A percentile compares a stretch with the other conserved stretches of the same genome.
These are phyloP conservation scores for Exophiala spinifera DNA, from an alignment of 2,329 filamentous ascomycete genomes.

Conservation along the genomic window DNA sequence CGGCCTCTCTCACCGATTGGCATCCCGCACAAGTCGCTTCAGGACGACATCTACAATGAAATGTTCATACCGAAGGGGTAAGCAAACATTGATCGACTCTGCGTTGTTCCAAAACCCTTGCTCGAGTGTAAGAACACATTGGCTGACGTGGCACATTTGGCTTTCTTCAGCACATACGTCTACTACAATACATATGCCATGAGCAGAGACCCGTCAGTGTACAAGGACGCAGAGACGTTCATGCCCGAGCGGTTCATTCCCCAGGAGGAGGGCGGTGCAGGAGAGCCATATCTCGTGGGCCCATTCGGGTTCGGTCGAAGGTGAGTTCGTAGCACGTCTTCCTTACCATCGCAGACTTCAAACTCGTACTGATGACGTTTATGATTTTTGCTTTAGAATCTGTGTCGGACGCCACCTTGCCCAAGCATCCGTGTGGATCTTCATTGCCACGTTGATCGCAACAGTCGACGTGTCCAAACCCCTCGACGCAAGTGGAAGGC, in stretches of 20 bases:
- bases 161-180: not conserved
- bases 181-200: constrained; percentile 16
- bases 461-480: constrained; percentile 11
- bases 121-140: constrained; percentile 30
- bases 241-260: constrained; percentile 44
- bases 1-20: constrained; percentile 45
- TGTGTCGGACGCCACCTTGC: constrained; percentile 39
- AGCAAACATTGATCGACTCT: constrained; percentile 28
- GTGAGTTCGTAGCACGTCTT: constrained; percentile 30
- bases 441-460: constrained; percentile 50
- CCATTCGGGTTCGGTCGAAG: constrained; percentile 57
- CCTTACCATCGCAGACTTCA: no score
- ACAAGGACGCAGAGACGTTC: constrained; percentile 39
- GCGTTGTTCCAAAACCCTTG: no score
- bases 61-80: constrained; percentile 25
- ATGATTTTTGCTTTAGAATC: constrained; percentile 39
- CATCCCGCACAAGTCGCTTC: constrained; percentile 21
- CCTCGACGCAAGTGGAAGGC: constrained; percentile 38
- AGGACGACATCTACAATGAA: constrained; percentile 23
- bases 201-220: constrained; percentile 37
- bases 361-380: constrained; percentile 49
- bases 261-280: constrained; percentile 15
- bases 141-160: constrained; percentile 29
- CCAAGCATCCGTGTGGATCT: constrained; percentile 45
- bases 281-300: constrained; percentile 46